These are phyloP conservation scores for Heracleum sosnowskyi DNA, from an alignment of 129 eudicot species.

Conservation along the genomic window DNA sequence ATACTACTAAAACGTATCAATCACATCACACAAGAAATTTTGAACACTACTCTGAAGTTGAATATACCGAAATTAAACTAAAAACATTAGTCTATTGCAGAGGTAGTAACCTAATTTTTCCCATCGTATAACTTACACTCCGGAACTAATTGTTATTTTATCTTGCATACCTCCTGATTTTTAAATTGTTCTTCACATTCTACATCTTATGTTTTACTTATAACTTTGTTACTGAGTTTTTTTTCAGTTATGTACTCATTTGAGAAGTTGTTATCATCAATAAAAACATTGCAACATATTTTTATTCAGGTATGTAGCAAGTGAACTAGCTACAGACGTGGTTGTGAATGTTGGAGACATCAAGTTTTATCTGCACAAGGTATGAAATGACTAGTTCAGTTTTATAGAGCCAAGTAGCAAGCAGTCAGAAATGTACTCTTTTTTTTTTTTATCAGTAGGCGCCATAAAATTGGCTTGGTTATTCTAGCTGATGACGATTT, in stretches of 20 bases:
- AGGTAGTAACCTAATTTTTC: not conserved
- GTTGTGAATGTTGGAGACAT: conserved; percentile 59
- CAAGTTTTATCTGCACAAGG: conserved; percentile 86
- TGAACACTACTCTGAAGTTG: not conserved
- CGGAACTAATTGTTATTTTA: not conserved
- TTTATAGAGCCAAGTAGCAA: not conserved
- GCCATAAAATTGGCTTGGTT: not conserved
- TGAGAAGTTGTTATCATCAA: not conserved
- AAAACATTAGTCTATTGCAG: not conserved
- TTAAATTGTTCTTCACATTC: not conserved
- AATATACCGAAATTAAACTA: not conserved
- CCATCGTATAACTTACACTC: not conserved
- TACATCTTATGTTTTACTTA: conserved; percentile 5
- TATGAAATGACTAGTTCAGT: conserved; percentile 12
- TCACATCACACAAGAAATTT: not conserved
- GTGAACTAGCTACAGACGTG: conserved; percentile 67
- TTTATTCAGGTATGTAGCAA: conserved; percentile 57
- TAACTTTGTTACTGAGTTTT: not conserved
- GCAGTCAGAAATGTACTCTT: not conserved
- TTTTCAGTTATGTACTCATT: not conserved
- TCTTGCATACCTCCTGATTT: not conserved
- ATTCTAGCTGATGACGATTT: not conserved
- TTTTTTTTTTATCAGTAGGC: not conserved
- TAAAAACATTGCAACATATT: not conserved
- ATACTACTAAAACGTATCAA: not conserved